Base-by-base conservation (phyloP, 2,329 filamentous ascomycete genomes). In the Venturia asperata region DNA sequence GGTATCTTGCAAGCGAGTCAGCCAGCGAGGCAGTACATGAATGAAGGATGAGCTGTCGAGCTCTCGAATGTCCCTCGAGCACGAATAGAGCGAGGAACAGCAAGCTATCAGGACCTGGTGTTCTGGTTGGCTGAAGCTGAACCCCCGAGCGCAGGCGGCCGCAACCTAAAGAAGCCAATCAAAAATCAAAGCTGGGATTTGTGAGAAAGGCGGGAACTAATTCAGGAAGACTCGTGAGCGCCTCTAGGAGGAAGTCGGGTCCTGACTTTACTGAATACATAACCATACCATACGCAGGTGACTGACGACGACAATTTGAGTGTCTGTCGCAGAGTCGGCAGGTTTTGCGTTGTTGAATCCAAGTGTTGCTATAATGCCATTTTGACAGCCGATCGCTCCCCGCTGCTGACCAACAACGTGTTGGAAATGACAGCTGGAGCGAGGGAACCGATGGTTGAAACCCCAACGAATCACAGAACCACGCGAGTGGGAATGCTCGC, bases 351-450 rank as follows among this genome's bases (percentile, higher is more conserved):
- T 58, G 52, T 58, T 34, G 52, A 34, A 58, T 15, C 27, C 2
- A 58, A 37, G 52, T 21, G 52, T 58, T 58, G 30, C 37, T 37
- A 10, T 37, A 2, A 13, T 15, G 4, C 27, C 52, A n/a, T n/a
- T n/a, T n/a, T n/a, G 30, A 58, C 52, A 37, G 5, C 27, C 37
- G 52, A 2, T 52, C 15, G 27, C 37, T 1, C 52, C 52, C 52
- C 52, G 52, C 52, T 34, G 9, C 52, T 27, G 37, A 39, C 52
- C 27, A 21, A 24, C 27, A 19, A 11, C 49, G 49, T 10, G 49
- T 56, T 56, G 49, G 49, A 56, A 56, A 56, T 56, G 49, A 56
- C 49, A 58, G 7, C 43, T 47, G n/a, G 6, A 47, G 24, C 52
- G 19, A 58, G n/a, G 7, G 30, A 37, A 58, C 52, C 52, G 7